Evolutionary conservation across 1,284 basidiomycete species (phyloP), one percentile per base, ranked within the genome.

Genomic region (Microbotryum scabiosae): DNA sequence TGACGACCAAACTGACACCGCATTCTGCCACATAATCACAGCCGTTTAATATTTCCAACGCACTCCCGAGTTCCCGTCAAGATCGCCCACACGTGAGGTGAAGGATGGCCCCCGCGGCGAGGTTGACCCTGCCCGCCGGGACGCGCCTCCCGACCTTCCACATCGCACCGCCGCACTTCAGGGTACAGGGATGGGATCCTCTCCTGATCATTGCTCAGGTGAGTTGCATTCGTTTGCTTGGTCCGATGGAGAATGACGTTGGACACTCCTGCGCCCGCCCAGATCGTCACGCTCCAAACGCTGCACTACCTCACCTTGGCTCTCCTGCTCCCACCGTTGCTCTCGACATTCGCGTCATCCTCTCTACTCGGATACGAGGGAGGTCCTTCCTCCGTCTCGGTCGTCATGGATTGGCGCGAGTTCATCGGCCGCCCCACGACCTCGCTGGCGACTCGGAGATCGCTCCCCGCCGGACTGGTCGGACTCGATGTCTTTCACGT

Each of bases 401-500:
- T 92, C 87, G 79, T 97, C 32, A 88, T 98, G 83, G 93, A 98
- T 76, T 98, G 94, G 94, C 82, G 90, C 52, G 89, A 97, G 75
- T 85, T 98, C 81, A 87, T 88, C 1, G 87, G 89, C 9, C 77
- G 82, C 60, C 83, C 87, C 3, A 90, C 89, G 0, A 82, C 86
- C 2, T 81, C 80, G 61, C 62, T 69, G 53, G 46, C 69, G 45
- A 44, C 57, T 48, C 67, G 55, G 60, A 67, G 44, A 50, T 60
- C 41, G 63, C 70, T 28, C 50, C 81, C 82, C 20, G 76, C 82
- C 47, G 84, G 82, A 21, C 43, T 68, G 21, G 52, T 59, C 0
- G 48, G 53, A 5, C 46, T 67, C 18, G 23, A 25, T 18, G 36
- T 41, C 36, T 41, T 41, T 41, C 36, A 41, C 50, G 36, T 12